Evolutionary conservation across 2,329 filamentous ascomycete species (phyloP).

Genomic region (Penicillium aurantiogriseum): DNA sequence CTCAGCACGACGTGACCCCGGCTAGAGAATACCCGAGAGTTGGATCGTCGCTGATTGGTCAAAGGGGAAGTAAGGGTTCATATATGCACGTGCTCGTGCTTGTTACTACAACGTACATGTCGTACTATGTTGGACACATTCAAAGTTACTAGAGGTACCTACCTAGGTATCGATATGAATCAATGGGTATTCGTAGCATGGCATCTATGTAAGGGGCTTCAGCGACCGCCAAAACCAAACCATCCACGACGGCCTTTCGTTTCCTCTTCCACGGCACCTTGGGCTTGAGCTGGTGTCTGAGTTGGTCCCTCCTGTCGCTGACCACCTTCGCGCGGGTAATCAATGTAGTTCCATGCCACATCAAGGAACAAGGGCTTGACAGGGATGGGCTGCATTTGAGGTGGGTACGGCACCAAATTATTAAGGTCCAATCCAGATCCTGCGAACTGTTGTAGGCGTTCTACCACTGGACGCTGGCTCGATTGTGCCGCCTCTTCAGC

Average conservation of each 20-base stretch:
- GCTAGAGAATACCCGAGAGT: constrained; percentile 1
- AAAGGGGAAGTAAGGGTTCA: not conserved
- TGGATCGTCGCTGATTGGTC: constrained; percentile 2
- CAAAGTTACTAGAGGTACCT: not conserved
- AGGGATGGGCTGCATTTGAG: constrained; percentile 75
- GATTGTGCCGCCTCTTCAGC: constrained; percentile 47
- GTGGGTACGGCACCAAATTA: constrained; percentile 84
- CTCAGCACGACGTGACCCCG: constrained; percentile 12
- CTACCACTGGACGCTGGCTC: constrained; percentile 63
- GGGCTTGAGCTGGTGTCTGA: constrained; percentile 7
- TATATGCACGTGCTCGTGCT: not conserved
- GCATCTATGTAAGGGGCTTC: not conserved
- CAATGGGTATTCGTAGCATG: constrained; percentile 2
- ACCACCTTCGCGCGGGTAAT: constrained; percentile 68
- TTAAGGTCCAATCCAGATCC: constrained; percentile 67
- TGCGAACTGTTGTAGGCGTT: constrained; percentile 74
- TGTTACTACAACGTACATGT: constrained; percentile 1
- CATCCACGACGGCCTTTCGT: constrained; percentile 66
- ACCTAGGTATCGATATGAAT: not conserved
- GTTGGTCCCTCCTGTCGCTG: constrained; percentile 29
- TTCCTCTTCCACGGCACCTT: constrained; percentile 28
- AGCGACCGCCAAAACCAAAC: constrained; percentile 66
- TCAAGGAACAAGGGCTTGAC: constrained; percentile 96
- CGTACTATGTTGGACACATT: not conserved
- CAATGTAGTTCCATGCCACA: constrained; percentile 95